Conservation (phyloP, 2,329 filamentous ascomycete genomes). For the Fusarium anguioides region DNA sequence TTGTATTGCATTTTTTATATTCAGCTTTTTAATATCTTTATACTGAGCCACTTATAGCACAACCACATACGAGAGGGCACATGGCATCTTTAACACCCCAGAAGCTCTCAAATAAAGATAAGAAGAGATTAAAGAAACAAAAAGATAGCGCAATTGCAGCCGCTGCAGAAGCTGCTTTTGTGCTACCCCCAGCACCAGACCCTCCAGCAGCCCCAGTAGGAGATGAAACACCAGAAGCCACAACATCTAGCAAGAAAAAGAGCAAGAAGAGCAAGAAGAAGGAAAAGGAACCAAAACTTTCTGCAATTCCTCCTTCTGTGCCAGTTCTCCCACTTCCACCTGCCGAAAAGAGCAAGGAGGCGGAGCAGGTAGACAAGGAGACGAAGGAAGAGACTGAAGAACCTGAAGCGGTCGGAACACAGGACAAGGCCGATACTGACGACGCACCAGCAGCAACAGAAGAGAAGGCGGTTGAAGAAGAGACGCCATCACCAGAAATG, state of each 20-base stretch:
- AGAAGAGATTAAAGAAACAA: constrained; percentile 35
- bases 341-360: constrained; percentile 29
- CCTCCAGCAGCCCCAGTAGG: constrained; percentile 20
- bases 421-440: constrained; percentile 21
- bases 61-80: constrained; percentile 25
- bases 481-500: constrained; percentile 9
- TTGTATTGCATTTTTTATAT: not conserved
- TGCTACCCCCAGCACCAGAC: constrained; percentile 19
- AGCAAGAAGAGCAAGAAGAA: constrained; percentile 44
- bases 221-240: constrained; percentile 8
- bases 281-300: constrained; percentile 18
- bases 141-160: constrained; percentile 14
- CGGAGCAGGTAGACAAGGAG: constrained; percentile 32
- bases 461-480: constrained; percentile 7
- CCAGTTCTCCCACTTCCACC: constrained; percentile 8
- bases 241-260: constrained; percentile 32
- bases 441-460: constrained; percentile 7
- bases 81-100: constrained; percentile 8
- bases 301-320: constrained; percentile 1
- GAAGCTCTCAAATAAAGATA: constrained; percentile 36
- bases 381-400: constrained; percentile 28
- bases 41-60: constrained; percentile 16
- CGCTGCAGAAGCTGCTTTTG: constrained; percentile 10
- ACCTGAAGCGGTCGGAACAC: constrained; percentile 18
- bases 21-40: not conserved